Conservation (phyloP, 352 stramenopile genomes). For the Phytophthora palmivora region DNA sequence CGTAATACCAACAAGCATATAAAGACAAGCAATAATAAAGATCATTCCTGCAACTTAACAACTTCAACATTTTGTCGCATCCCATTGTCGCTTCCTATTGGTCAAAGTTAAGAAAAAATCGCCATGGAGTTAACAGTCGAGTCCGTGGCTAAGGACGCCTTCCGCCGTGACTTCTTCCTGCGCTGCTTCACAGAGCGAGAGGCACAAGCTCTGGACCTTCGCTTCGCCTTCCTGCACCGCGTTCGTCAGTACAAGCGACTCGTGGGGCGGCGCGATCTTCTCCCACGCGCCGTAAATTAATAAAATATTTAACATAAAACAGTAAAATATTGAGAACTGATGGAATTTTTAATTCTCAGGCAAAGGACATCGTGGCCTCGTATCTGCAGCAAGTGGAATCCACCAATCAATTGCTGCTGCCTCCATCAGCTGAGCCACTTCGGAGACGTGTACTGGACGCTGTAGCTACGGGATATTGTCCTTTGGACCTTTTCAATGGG, state of each 20-base stretch:
- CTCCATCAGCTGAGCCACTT: conserved; percentile 37
- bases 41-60: conserved; percentile 15
- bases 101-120: conserved; percentile 10
- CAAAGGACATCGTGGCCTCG: conserved; percentile 49
- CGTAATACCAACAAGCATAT: no score
- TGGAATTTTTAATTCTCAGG: conserved; percentile 30
- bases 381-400: conserved; percentile 47
- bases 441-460: conserved; percentile 37
- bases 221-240: conserved; percentile 64
- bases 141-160: conserved; percentile 61
- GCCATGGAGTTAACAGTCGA: conserved; percentile 55
- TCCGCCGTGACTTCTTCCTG: conserved; percentile 66
- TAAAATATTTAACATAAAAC: conserved; percentile 2
- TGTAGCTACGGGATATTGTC: conserved; percentile 39
- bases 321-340: not conserved
- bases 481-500: conserved; percentile 67
- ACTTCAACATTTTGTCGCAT: not conserved
- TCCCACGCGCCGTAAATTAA: conserved; percentile 47
- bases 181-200: conserved; percentile 59
- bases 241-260: conserved; percentile 68
- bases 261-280: conserved; percentile 46
- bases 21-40: no score
- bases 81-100: conserved; percentile 19
- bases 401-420: conserved; percentile 27
- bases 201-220: conserved; percentile 58